Evolutionary conservation across 257 asterid genomes (phyloP).

Genomic region (Nicotiana otophora): DNA sequence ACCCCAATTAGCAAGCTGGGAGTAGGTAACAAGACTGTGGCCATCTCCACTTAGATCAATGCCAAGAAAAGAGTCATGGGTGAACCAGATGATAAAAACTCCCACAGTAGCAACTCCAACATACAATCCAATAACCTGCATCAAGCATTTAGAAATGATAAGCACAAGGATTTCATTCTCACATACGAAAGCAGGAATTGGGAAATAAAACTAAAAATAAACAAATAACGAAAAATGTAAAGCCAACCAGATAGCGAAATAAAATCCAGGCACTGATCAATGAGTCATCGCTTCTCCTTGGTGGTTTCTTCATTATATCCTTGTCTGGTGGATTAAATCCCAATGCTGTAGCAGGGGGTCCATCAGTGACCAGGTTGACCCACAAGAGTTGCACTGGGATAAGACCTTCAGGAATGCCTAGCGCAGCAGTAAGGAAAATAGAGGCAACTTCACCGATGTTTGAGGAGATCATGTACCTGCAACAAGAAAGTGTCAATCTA

Average conservation of each 20-base stretch:
- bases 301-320: constrained; percentile 90
- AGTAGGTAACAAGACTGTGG: constrained; percentile 82
- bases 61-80: constrained; percentile 84
- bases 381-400: constrained; percentile 98
- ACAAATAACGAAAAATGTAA: not conserved
- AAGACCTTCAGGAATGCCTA: constrained; percentile 96
- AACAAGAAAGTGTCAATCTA: constrained; percentile 1
- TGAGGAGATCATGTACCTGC: constrained; percentile 98
- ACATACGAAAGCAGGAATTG: not conserved
- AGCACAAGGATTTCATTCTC: not conserved
- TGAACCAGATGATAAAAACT: constrained; percentile 83
- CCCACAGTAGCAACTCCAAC: constrained; percentile 97
- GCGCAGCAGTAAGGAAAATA: constrained; percentile 88
- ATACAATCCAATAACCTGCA: constrained; percentile 80
- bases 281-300: constrained; percentile 89
- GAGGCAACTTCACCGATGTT: constrained; percentile 97
- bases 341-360: constrained; percentile 99
- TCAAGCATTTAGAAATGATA: constrained; percentile 3
- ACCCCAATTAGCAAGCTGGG: constrained; percentile 93
- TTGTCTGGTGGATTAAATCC: constrained; percentile 99
- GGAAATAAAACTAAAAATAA: not conserved
- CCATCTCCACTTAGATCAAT: constrained; percentile 83
- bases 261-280: constrained; percentile 92
- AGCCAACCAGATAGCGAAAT: constrained; percentile 75
- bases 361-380: constrained; percentile 97